These are phyloP conservation scores for Sporothrix phasma DNA, from an alignment of 2,329 filamentous ascomycete genomes.

Conservation along the genomic window DNA sequence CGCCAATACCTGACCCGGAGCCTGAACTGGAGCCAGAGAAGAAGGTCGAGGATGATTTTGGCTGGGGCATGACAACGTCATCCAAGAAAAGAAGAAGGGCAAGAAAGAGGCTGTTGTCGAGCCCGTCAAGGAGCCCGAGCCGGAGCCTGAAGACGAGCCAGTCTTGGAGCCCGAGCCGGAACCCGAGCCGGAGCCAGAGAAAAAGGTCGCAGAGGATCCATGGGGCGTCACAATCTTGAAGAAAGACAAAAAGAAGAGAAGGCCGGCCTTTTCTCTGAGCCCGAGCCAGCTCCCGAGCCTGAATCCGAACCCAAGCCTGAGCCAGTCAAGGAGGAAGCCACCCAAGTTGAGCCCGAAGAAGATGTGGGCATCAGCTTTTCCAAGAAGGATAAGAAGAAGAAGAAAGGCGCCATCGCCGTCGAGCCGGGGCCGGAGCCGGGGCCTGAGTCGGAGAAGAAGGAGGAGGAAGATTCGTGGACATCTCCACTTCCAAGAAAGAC, in stretches of 20 bases:
- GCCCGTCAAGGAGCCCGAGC: conserved; percentile 13
- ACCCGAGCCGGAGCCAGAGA: conserved; percentile 16
- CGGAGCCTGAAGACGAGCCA: conserved; percentile 13
- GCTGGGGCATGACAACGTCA: conserved; percentile 18
- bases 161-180: conserved; percentile 13
- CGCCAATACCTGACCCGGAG: neutral
- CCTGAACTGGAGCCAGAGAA: conserved; percentile 3
- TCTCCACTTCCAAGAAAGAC: conserved; percentile 29
- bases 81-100: conserved; percentile 32
- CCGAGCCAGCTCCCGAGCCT: conserved; percentile 20
- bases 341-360: conserved; percentile 7
- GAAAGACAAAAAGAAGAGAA: conserved; percentile 23
- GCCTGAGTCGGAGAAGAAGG: neutral
- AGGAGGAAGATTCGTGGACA: neutral
- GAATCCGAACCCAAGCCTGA: conserved; percentile 13
- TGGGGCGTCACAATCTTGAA: conserved; percentile 14
- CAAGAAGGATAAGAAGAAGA: conserved; percentile 25
- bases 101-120: conserved; percentile 14
- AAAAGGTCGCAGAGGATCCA: conserved; percentile 8
- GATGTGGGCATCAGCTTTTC: conserved; percentile 2
- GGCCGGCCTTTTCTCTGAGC: conserved; percentile 12
- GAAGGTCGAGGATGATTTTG: conserved; percentile 12
- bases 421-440: neutral
- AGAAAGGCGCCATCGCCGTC: conserved; percentile 3
- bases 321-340: conserved; percentile 11